Evolutionary conservation across 2,329 filamentous ascomycete species (phyloP), one percentile per base, ranked within the genome.

Genomic region (Ophiostoma novo-ulmi): DNA sequence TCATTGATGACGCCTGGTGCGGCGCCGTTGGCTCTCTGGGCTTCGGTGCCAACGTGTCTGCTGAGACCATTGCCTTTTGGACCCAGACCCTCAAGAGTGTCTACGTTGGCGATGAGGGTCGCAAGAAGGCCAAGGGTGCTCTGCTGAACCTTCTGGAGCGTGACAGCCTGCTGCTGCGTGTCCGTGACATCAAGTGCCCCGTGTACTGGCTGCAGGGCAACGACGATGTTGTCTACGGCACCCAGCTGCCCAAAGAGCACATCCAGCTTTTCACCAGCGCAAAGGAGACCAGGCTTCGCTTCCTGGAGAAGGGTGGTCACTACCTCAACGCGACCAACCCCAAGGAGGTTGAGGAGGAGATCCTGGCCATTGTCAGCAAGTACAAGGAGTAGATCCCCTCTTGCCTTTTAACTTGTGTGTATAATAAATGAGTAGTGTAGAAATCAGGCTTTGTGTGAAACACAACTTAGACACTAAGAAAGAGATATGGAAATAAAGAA

Each of bases 181-280:
- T 84, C 41, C 72, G 77, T 14, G 80, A 84, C 71, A 76, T 85
- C 69, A 80, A 78, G 74, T 84, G 82, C 71, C 83, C 83, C 3
- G 81, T 85, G n/a, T 78, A 81, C 69, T 85, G 83, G 83, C 76
- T 84, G 35, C 82, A 84, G 82, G 82, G 82, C n/a, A 79, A 80
- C 1, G 77, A 77, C 4, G 83, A 84, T 73, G 78, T 77, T 0
- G 79, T 82, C 0, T 85, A 80, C 72, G 77, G 79, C 7, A 74
- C 77, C 5, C 73, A 72, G 14, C 76, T 82, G 58, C 79, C 81
- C 1, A 72, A 76, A 38, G 80, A 83, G 73, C 81, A 85, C 41
- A 82, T 84, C 69, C 79, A 82, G 75, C 75, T 82, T 3, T 85
- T 85, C 72, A 82, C 79, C 0, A 77, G 77, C 1, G 78, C 82